Conservation (phyloP, 2,329 filamentous ascomycete genomes). For the Botrytis pseudocinerea region DNA sequence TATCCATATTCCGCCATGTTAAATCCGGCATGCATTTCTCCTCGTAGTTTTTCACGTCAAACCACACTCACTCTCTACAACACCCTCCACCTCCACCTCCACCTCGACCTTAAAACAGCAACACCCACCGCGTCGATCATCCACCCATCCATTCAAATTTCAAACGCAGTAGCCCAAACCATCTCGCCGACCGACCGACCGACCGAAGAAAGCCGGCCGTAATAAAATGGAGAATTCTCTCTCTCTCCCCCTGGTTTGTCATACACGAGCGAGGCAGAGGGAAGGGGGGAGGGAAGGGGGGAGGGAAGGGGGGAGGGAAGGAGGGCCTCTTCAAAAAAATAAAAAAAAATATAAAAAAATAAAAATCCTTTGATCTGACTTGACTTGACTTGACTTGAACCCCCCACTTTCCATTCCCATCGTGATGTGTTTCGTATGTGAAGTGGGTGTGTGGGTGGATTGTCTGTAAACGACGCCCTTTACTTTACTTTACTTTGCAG, state of each 20-base stretch:
- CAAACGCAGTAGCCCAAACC: neutral
- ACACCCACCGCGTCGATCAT: conserved; percentile 1
- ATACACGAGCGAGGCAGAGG: no score
- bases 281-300: no score
- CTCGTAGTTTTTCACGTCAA: neutral
- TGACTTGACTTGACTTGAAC: neutral
- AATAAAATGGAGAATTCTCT: neutral
- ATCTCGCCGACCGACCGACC: neutral
- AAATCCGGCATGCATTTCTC: conserved; percentile 1
- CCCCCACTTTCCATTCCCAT: neutral
- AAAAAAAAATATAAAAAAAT: no score
- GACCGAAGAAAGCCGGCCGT: neutral
- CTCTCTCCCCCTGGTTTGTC: no score
- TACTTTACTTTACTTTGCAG: no score
- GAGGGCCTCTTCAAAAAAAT: neutral
- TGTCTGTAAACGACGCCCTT: neutral
- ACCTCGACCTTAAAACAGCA: neutral
- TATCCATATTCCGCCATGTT: neutral
- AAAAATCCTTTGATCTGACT: neutral
- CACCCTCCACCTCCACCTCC: neutral
- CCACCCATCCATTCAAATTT: neutral
- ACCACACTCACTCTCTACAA: no score
- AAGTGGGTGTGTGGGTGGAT: neutral
- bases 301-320: no score
- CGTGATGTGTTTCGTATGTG: no score